These are phyloP conservation scores for Mucor piriformis DNA, from an alignment of 371 early-diverging fungal genomes.

Conservation along the genomic window DNA sequence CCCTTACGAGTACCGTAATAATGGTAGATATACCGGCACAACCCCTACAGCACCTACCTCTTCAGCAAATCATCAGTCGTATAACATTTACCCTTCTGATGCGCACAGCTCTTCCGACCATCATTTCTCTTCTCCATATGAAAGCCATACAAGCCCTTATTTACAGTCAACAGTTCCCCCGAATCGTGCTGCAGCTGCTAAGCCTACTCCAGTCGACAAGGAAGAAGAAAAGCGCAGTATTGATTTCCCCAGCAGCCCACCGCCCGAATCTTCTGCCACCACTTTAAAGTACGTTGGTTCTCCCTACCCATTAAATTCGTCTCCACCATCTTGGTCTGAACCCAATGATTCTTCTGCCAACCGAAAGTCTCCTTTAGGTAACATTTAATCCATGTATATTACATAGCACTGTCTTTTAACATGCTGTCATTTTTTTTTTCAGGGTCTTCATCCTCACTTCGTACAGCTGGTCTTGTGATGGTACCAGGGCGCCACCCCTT, in stretches of 20 bases:
- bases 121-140: conserved; percentile 7
- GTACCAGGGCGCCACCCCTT: conserved; percentile 19
- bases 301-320: neutral
- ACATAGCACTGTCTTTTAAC: neutral
- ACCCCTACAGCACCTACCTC: neutral
- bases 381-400: neutral
- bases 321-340: conserved; percentile 5
- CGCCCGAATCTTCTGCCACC: conserved; percentile 11
- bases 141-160: conserved; percentile 4
- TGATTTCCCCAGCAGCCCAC: conserved; percentile 25
- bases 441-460: conserved; percentile 12
- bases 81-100: neutral
- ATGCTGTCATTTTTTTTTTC: neutral
- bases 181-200: neutral
- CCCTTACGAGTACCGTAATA: conserved; percentile 12
- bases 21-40: neutral
- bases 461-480: conserved; percentile 15
- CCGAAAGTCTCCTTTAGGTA: conserved; percentile 15
- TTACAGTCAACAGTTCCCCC: neutral
- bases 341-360: neutral
- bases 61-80: neutral
- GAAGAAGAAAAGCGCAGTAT: conserved; percentile 8
- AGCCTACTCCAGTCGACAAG: neutral
- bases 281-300: neutral
- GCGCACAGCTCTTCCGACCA: neutral